phyloP scores from a whole-genome alignment of 257 asterid species.

The Nicotiana noctiflora region DNA sequence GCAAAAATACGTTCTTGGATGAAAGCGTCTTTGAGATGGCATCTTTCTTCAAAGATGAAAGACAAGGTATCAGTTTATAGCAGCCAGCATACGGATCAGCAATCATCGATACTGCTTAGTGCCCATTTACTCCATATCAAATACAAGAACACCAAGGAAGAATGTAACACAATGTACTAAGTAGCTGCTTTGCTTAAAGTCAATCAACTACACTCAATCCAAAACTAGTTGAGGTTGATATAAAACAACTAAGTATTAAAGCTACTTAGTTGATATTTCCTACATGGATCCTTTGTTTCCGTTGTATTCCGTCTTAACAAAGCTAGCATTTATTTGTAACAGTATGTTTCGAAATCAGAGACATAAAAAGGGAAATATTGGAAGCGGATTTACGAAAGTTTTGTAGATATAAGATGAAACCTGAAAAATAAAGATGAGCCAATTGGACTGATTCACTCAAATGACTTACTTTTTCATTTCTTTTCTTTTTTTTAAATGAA shows the following conservation, averaged over 20 bases:
- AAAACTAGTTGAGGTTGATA: not conserved
- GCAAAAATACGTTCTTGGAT: conserved; percentile 87
- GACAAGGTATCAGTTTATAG: not conserved
- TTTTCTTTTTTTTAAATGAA: too few relatives aligned
- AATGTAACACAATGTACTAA: not conserved
- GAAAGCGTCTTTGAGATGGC: conserved; percentile 87
- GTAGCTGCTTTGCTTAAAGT: not conserved
- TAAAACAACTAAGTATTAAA: not conserved
- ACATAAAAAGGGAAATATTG: not conserved
- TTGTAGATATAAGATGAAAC: not conserved
- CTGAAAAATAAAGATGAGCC: not conserved
- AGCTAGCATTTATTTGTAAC: not conserved
- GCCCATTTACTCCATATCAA: not conserved
- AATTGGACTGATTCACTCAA: not conserved
- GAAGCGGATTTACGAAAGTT: not conserved
- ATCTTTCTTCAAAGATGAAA: conserved; percentile 46
- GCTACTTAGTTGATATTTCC: not conserved
- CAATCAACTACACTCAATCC: not conserved
- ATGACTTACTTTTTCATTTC: not conserved
- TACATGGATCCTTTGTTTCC: not conserved
- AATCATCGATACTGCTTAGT: not conserved
- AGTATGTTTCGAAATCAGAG: not conserved
- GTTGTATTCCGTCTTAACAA: not conserved
- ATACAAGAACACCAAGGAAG: not conserved
- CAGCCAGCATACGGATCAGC: not conserved